A percentile compares a stretch with the other conserved stretches of the same genome.
phyloP scores from a whole-genome alignment of 352 stramenopile genomes.

The Pythium rishiriense region DNA sequence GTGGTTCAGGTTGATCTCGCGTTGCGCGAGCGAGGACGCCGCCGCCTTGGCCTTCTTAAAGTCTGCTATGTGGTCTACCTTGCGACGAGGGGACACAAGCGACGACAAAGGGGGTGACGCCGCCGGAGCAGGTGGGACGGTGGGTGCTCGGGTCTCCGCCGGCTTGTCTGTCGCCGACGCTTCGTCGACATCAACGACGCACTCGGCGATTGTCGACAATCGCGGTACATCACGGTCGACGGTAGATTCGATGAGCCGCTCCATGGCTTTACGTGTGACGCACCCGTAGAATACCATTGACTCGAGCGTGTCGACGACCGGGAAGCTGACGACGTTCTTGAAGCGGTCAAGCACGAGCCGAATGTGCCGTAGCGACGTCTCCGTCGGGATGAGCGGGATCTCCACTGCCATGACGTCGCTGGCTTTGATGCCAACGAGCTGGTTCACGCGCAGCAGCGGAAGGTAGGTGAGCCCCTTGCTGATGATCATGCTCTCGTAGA shows the following conservation, averaged over 20 bases:
- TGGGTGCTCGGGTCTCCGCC: background rate
- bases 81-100: background rate
- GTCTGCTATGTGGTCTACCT: background rate
- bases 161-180: background rate
- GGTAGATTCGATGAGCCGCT: slow-evolving; percentile 17
- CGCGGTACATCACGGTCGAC: slow-evolving; percentile 5
- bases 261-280: slow-evolving; percentile 31
- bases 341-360: slow-evolving; percentile 27
- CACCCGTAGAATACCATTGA: slow-evolving; percentile 55
- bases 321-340: slow-evolving; percentile 25
- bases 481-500: slow-evolving; percentile 65
- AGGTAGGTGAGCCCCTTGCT: slow-evolving; percentile 58
- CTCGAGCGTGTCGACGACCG: slow-evolving; percentile 42
- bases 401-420: slow-evolving; percentile 56
- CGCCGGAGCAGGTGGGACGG: background rate
- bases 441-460: slow-evolving; percentile 48
- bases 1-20: slow-evolving; percentile 27
- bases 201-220: slow-evolving; percentile 17
- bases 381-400: slow-evolving; percentile 41
- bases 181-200: background rate
- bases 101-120: too few relatives aligned
- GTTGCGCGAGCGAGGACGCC: background rate
- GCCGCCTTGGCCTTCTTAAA: background rate
- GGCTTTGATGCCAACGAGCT: slow-evolving; percentile 43
- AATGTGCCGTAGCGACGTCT: slow-evolving; percentile 38